Percentiles rank a stretch among this genome's conserved stretches.
Conservation (phyloP, 805 yeast species). For the Myxozyma neotropica region DNA sequence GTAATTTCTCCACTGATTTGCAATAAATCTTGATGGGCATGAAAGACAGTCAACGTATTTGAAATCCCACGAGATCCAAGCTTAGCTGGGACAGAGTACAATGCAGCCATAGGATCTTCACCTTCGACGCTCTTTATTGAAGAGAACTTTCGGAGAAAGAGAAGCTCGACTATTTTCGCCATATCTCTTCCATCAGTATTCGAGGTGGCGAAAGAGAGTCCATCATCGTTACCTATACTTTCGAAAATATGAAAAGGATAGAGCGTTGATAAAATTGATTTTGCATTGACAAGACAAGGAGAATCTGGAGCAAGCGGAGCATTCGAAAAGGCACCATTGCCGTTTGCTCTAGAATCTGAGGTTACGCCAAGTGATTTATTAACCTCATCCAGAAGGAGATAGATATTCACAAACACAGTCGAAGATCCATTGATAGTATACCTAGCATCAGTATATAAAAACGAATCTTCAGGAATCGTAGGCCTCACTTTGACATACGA, state of each 20-base stretch:
- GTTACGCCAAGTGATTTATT: not conserved
- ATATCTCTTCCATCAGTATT: not conserved
- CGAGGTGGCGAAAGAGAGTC: not conserved
- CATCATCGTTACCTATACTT: not conserved
- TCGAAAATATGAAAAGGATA: constrained; percentile 24
- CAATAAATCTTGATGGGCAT: constrained; percentile 27
- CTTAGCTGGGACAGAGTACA: constrained; percentile 26
- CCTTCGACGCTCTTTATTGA: constrained; percentile 5
- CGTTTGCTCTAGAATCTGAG: not conserved
- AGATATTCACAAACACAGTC: constrained; percentile 29
- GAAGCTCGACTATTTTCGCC: constrained; percentile 11
- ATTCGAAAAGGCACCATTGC: not conserved
- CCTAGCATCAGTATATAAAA: constrained; percentile 28
- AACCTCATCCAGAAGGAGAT: constrained; percentile 12
- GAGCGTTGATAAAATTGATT: constrained; percentile 24
- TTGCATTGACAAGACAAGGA: constrained; percentile 13
- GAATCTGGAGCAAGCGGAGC: not conserved
- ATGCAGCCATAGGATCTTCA: not conserved
- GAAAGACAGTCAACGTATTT: constrained; percentile 30
- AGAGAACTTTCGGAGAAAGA: constrained; percentile 23
- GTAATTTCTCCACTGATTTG: constrained; percentile 32
- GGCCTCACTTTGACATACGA: constrained; percentile 28
- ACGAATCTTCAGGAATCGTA: constrained; percentile 23
- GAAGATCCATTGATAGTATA: constrained; percentile 31
- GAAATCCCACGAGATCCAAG: constrained; percentile 32